Evolutionary conservation across 1,284 basidiomycete genomes (phyloP), one percentile per base, ranked within the genome.

Genomic region (Cerrena zonata): DNA sequence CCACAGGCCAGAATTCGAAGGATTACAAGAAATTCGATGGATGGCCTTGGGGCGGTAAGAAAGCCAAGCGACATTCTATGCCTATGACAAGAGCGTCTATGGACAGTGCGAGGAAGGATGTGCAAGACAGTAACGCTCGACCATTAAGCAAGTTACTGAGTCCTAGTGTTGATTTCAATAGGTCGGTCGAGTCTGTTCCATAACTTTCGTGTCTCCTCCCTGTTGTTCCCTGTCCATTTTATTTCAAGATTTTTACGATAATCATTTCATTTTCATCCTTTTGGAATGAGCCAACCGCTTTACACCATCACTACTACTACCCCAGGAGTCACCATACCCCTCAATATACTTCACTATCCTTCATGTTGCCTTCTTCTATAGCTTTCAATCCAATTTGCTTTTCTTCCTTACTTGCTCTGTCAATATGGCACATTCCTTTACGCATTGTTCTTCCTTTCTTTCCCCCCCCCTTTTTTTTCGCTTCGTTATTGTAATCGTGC

Each of bases 1-100:
- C 19, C 59, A 56, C 37, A 57, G 60, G 23, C 47, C 60, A 13
- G 46, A 51, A 19, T 56, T 53, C 2, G 61, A 62, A 27, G 15
- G 15, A 34, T 15, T 38, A 52, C 30, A 60, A 58, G 50, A 56
- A 54, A 11, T 61, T 61, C 48, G 62, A 63, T 40, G 60, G 55
- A 1, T 63, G 62, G 62, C 60, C 62, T 24, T 63, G 51, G 48
- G 23, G 15, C 18, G 46, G 39, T 13, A 47, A 39, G 45, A 51
- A 41, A 21, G 27, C 19, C 11, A 46, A 54, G 21, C 15, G 56
- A 34, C 51, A 49, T 34, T 55, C 53, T n/a, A 47, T 55, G 53
- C 56, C 56, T 15, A 44, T 57, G 19, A 43, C 48, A 23, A 24
- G 47, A 22, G 5, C 27, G 37, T 41, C 47, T 15, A 23, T 49